Conservation (phyloP, 495 filamentous ascomycete species). For the Jackrogersella multiformis region DNA sequence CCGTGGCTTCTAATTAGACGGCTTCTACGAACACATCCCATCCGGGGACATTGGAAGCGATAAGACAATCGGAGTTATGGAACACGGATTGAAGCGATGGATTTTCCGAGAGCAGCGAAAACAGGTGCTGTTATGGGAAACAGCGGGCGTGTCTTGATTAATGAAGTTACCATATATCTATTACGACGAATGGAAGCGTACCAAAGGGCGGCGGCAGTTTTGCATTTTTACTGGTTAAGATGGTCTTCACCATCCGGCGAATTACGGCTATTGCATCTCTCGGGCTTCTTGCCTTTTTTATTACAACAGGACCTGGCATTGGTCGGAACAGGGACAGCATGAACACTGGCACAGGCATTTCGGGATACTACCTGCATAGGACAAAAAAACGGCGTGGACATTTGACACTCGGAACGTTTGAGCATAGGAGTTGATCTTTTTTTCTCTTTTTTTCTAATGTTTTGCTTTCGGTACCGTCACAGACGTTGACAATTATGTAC, state of each 20-base stretch:
- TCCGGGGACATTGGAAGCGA: background rate
- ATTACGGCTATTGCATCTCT: constrained; percentile 12
- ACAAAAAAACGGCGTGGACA: constrained; percentile 20
- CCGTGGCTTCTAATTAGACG: constrained; percentile 48
- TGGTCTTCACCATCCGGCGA: constrained; percentile 4
- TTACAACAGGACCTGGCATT: constrained; percentile 18
- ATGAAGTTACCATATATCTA: constrained; percentile 13
- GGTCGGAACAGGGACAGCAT: constrained; percentile 21
- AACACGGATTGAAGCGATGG: background rate
- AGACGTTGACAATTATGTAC: background rate
- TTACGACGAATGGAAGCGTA: constrained; percentile 22
- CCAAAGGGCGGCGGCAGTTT: background rate
- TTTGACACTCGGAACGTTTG: constrained; percentile 14
- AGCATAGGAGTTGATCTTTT: constrained; percentile 36
- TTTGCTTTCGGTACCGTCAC: background rate
- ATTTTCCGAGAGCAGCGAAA: background rate
- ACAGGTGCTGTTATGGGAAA: background rate
- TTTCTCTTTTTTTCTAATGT: background rate
- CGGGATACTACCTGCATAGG: constrained; percentile 19
- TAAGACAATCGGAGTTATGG: background rate
- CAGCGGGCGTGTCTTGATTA: background rate
- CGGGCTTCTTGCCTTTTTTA: constrained; percentile 8
- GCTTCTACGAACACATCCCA: background rate
- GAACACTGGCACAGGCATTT: constrained; percentile 23
- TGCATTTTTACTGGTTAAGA: constrained; percentile 10